Base-by-base conservation (phyloP, 1,139 yeast species). In the Hansenula lynferdii region DNA sequence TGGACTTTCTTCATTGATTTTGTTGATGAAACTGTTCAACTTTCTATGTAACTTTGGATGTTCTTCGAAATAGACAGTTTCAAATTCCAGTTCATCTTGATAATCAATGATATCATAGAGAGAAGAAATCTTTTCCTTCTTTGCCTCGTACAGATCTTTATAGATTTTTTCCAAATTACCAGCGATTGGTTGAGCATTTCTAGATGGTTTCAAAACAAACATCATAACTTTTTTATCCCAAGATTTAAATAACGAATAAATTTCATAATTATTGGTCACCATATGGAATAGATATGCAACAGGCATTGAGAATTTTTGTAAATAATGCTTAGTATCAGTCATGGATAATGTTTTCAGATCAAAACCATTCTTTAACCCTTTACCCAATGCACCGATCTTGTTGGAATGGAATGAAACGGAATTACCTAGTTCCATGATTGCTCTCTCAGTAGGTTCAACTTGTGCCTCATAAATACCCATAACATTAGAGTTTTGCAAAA, bases 351-450 rank as follows among this genome's bases (percentile, higher is more conserved):
- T 81, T 40, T 74, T 75, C 42, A 75, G 57, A 17, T 82, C 77
- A 60, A 94, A 94, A 0, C 98, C 98, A 43, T 75, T 72, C 50
- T 86, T 89, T 44, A 94, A 65, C 20, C 97, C 96, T 51, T 75
- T 77, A 9, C 97, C 95, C n/a, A 92, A 67, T 2, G 92, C 77
- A 15, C 97, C 96, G 15, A 87, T 77, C 25, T 57, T 56, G 39
- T 71, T 68, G 0, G 85, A 71, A 45, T 77, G 85, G 47, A 89
- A 82, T 24, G 70, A 70, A 21, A 92, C 85, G 9, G 76, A 69
- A 20, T 80, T 71, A 2, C 98, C 98, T 25, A 92, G 64, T 28
- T 82, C 82, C 48, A 94, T 73, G 28, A 89, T 72, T 0, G 89
- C 89, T 34, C 97, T 67, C 47, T 87, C 92, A 6, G 75, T 66